These are phyloP conservation scores for Pleoardoris graminearum DNA, from an alignment of 2,329 filamentous ascomycete species.

Conservation along the genomic window DNA sequence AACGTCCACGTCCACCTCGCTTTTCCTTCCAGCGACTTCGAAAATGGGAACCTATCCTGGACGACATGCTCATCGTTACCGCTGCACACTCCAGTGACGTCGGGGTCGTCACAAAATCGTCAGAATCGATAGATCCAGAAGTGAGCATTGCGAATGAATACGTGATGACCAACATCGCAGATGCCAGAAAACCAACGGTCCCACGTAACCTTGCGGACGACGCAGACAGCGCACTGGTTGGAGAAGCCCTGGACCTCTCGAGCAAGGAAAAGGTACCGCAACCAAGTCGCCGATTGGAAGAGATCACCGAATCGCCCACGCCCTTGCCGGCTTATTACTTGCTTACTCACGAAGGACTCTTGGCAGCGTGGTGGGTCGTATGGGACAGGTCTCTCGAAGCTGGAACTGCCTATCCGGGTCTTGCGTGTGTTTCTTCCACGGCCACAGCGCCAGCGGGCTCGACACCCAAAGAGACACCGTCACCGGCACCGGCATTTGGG, in stretches of 20 bases:
- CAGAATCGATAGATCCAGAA: constrained; percentile 65
- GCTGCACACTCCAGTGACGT: constrained; percentile 81
- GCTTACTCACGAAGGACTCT: constrained; percentile 84
- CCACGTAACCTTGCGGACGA: constrained; percentile 34
- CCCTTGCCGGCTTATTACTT: constrained; percentile 84
- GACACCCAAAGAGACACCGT: constrained; percentile 1
- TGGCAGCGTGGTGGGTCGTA: constrained; percentile 88
- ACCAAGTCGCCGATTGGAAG: constrained; percentile 74
- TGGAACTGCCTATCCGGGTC: constrained; percentile 71
- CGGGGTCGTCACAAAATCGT: constrained; percentile 75
- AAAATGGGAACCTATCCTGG: constrained; percentile 77
- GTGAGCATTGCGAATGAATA: constrained; percentile 69
- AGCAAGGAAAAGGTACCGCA: constrained; percentile 75
- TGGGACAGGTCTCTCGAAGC: constrained; percentile 83
- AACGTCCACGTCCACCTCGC: constrained; percentile 65
- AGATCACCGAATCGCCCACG: constrained; percentile 75
- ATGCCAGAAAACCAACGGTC: constrained; percentile 73
- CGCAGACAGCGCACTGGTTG: constrained; percentile 77
- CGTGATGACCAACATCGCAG: constrained; percentile 73
- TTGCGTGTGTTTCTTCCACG: constrained; percentile 53
- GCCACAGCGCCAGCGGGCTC: constrained; percentile 34
- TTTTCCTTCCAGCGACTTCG: constrained; percentile 77
- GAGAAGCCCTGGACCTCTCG: constrained; percentile 82
- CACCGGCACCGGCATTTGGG: constrained; percentile 13
- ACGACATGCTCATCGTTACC: constrained; percentile 79